Conservation (phyloP, 2,329 filamentous ascomycete species). For the Endoconidiophora laricicola region DNA sequence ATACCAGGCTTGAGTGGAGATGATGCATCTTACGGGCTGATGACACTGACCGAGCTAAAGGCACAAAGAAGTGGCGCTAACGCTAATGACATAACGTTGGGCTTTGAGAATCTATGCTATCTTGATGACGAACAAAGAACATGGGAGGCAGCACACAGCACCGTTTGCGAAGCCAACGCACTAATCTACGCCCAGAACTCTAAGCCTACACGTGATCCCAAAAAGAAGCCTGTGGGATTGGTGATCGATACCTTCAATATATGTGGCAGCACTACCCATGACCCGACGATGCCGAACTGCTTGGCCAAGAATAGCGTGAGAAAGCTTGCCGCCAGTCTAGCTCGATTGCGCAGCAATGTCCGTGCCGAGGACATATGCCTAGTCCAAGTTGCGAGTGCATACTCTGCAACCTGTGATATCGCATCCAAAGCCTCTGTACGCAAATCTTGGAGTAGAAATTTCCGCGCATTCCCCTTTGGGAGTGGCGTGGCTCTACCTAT, state of each 20-base stretch:
- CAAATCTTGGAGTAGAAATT: slow-evolving; percentile 14
- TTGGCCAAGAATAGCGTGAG: background rate
- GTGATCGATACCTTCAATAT: slow-evolving; percentile 20
- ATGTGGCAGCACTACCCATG: slow-evolving; percentile 10
- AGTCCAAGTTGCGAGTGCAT: slow-evolving; percentile 15
- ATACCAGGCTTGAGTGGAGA: background rate
- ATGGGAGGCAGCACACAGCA: slow-evolving; percentile 14
- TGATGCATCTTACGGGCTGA: no score
- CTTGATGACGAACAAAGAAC: background rate
- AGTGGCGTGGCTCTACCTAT: no score
- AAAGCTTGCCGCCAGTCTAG: no score
- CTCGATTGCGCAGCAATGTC: no score
- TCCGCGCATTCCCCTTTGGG: slow-evolving; percentile 13
- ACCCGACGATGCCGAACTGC: background rate
- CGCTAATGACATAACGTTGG: no score
- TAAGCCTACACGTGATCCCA: no score
- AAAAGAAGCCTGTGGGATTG: slow-evolving; percentile 11
- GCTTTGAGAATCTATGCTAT: no score
- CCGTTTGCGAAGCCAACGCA: slow-evolving; percentile 6
- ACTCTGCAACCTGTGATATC: no score
- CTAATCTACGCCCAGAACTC: no score
- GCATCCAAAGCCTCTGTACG: no score
- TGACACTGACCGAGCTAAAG: no score
- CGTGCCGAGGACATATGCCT: slow-evolving; percentile 10
- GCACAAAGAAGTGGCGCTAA: no score